Conservation (phyloP, 225 moss, liverwort and hornwort species). For the Sphagnum contortum region DNA sequence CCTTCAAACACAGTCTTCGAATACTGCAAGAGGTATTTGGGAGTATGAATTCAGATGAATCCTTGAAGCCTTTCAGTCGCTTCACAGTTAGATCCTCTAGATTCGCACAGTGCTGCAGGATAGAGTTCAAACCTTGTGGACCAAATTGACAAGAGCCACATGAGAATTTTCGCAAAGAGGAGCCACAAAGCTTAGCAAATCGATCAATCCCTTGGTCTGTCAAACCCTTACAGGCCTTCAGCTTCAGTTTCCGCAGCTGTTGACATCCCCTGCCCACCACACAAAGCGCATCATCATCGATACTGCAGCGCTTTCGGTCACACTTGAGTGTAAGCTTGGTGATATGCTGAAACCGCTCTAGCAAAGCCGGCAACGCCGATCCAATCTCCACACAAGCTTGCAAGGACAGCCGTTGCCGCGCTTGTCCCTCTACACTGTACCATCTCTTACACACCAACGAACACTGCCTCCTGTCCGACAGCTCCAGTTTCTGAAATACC, state of each 20-base stretch:
- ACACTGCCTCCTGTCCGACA: slow-evolving; percentile 65
- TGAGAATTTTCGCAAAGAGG: slow-evolving; percentile 62
- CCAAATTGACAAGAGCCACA: slow-evolving; percentile 89
- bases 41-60: slow-evolving; percentile 50
- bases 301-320: slow-evolving; percentile 60
- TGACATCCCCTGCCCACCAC: slow-evolving; percentile 66
- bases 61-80: slow-evolving; percentile 59
- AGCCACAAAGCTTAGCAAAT: slow-evolving; percentile 69
- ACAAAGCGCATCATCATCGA: slow-evolving; percentile 69
- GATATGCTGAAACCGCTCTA: slow-evolving; percentile 72
- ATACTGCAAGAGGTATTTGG: slow-evolving; percentile 63
- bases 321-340: slow-evolving; percentile 88
- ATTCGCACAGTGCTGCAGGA: slow-evolving; percentile 69
- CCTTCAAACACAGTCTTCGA: slow-evolving; percentile 76
- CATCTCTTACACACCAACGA: slow-evolving; percentile 88
- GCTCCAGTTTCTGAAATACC: slow-evolving; percentile 73
- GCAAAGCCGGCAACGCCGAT: slow-evolving; percentile 38
- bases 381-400: slow-evolving; percentile 48
- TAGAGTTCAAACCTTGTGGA: slow-evolving; percentile 77
- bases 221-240: slow-evolving; percentile 86
- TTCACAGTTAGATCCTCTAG: slow-evolving; percentile 93
- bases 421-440: slow-evolving; percentile 81
- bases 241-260: slow-evolving; percentile 85
- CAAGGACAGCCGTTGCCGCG: slow-evolving; percentile 66
- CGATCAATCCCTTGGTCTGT: slow-evolving; percentile 75